Evolutionary conservation across 805 yeast species (phyloP), one percentile per base, ranked within the genome.

Genomic region (Maudiozyma saulgeensis): DNA sequence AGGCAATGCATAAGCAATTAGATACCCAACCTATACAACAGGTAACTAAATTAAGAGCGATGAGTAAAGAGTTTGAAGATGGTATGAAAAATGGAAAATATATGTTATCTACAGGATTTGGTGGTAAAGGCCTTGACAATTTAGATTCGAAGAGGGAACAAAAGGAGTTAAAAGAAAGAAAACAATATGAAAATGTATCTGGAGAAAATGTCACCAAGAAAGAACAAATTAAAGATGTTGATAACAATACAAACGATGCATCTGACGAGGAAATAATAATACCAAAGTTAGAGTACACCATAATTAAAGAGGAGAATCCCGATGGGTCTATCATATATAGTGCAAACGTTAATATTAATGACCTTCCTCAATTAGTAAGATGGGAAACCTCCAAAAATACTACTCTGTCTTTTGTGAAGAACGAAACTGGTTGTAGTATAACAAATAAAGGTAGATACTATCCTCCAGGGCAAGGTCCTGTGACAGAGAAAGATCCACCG

Each of bases 81-180:
- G 87, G 83, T 49, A 72, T 87, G 52, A 80, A 81, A 53, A 62
- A 70, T 1, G 96, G 95, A 0, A 80, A 82, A 48, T 82, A 75
- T 60, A 77, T 74, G 56, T 73, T 78, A 50, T 75, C 78, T 25
- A 77, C 80, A 48, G 99, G 99, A 0, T 93, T 89, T 69, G 95
- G 96, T 3, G 99, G 99, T 19, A 83, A 85, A 56, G 98, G 98
- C 1, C 72, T 90, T 47, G 91, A 83, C 42, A 84, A 83, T 53
- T 68, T 90, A 41, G 90, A 87, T 51, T 79, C 80, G 51, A 61
- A 47, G 58, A 59, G 50, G 41, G 66, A 63, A 4, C 69, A 60
- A 46, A 49, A 53, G 49, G 48, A 55, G 15, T 44, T 47, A 45
- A 52, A 56, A 23, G 43, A 49, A 25, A 40, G 37, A 32, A 31